A percentile compares a stretch with the other conserved stretches of the same genome.
phyloP scores from a whole-genome alignment of 1,139 yeast species.

The Kluyveromyces marxianus region DNA sequence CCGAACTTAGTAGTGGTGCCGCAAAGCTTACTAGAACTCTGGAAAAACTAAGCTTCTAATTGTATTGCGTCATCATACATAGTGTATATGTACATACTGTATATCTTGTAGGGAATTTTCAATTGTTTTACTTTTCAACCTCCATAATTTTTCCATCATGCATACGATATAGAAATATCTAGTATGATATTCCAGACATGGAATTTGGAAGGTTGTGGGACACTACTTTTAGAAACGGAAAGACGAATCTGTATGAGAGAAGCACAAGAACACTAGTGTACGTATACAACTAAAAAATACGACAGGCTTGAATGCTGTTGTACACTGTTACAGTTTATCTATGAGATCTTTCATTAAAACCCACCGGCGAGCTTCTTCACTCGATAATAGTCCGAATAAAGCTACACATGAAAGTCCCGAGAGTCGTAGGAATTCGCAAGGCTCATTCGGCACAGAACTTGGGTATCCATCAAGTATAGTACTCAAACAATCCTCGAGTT shows the following conservation, averaged over 20 bases:
- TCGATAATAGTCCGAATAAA: constrained; percentile 22
- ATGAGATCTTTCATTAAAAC: constrained; percentile 35
- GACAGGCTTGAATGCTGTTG: background rate
- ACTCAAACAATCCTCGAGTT: constrained; percentile 21
- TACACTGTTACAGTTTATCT: background rate
- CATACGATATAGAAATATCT: no score
- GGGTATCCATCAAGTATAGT: constrained; percentile 14
- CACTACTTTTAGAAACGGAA: no score
- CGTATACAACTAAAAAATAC: background rate
- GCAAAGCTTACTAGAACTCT: constrained; percentile 60
- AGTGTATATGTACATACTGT: background rate
- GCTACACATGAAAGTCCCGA: constrained; percentile 7
- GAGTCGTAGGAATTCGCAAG: constrained; percentile 4
- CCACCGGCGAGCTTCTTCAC: constrained; percentile 30
- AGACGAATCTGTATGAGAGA: background rate
- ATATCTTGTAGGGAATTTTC: no score
- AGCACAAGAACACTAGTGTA: background rate
- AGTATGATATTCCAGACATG: no score
- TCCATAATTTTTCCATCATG: background rate
- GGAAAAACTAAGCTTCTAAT: constrained; percentile 55
- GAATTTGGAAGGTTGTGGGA: no score
- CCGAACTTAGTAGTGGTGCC: constrained; percentile 47
- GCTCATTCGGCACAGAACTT: constrained; percentile 2
- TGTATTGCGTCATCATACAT: background rate
- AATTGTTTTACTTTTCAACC: background rate